These are phyloP conservation scores for Macrophomina tecta DNA, from an alignment of 2,329 filamentous ascomycete species.

Conservation along the genomic window DNA sequence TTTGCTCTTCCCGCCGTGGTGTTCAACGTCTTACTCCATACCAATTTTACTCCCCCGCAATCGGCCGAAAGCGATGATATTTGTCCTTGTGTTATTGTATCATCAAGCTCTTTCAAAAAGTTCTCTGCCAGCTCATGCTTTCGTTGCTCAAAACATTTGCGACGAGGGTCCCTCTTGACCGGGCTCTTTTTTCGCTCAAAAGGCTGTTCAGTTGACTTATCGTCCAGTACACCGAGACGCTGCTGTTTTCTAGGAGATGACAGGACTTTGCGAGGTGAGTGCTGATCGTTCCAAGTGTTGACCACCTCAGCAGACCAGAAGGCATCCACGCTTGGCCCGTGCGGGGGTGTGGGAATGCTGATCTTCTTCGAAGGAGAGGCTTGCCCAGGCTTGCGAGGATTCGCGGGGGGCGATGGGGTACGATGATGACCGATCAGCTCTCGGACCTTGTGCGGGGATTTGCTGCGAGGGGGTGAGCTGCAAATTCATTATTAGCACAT, in stretches of 20 bases:
- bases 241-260: slow-evolving; percentile 40
- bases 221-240: too few species aligned
- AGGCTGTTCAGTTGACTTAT: slow-evolving; percentile 26
- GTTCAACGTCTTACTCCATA: slow-evolving; percentile 80
- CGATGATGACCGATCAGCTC: slow-evolving; percentile 36
- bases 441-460: slow-evolving; percentile 40
- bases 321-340: slow-evolving; percentile 45
- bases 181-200: slow-evolving; percentile 39
- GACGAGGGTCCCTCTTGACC: slow-evolving; percentile 35
- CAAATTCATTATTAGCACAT: not conserved
- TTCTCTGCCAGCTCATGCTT: slow-evolving; percentile 68
- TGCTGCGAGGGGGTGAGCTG: slow-evolving; percentile 25
- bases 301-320: slow-evolving; percentile 47
- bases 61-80: slow-evolving; percentile 63
- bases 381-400: slow-evolving; percentile 39
- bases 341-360: slow-evolving; percentile 38
- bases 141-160: slow-evolving; percentile 64
- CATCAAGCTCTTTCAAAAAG: slow-evolving; percentile 75
- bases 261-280: slow-evolving; percentile 44
- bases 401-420: slow-evolving; percentile 39
- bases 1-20: slow-evolving; percentile 72
- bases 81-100: slow-evolving; percentile 64
- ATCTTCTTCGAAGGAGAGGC: slow-evolving; percentile 45
- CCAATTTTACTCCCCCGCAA: slow-evolving; percentile 73
- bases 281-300: slow-evolving; percentile 44